Conservation (phyloP, 768 basidiomycete species). For the Xerocomellus amylosporus region DNA sequence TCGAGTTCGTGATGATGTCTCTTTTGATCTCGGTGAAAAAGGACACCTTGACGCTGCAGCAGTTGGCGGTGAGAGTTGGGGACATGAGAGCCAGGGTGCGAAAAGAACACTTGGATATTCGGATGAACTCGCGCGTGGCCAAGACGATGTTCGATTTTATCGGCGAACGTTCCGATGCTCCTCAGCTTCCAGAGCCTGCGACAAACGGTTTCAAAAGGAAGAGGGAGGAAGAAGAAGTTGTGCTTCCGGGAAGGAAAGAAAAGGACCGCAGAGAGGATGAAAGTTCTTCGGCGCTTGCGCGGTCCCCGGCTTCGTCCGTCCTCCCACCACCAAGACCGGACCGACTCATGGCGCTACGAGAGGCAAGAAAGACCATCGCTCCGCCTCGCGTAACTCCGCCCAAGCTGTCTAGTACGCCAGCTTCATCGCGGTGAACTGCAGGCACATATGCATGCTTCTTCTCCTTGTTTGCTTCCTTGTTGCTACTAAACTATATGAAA, state of each 20-base stretch:
- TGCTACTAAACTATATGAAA: no score
- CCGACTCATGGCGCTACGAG: constrained; percentile 10
- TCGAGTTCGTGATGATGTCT: constrained; percentile 62
- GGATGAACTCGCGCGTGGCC: constrained; percentile 58
- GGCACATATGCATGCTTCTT: no score
- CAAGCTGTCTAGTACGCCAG: constrained; percentile 1
- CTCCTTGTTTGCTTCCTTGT: no score
- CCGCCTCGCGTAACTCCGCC: constrained; percentile 12
- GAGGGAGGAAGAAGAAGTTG: constrained; percentile 21
- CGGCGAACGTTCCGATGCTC: constrained; percentile 15
- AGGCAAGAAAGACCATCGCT: constrained; percentile 19
- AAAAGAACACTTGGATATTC: constrained; percentile 55
- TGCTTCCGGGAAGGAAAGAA: constrained; percentile 1
- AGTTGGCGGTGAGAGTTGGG: constrained; percentile 45
- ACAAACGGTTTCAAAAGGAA: constrained; percentile 20
- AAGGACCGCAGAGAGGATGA: constrained; percentile 18
- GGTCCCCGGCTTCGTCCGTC: neutral
- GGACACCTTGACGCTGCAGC: constrained; percentile 34
- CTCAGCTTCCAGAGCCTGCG: neutral
- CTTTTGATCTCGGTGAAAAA: constrained; percentile 54
- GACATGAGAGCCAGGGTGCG: constrained; percentile 58
- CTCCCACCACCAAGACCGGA: constrained; percentile 22
- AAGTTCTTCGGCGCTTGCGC: neutral
- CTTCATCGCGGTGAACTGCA: no score
- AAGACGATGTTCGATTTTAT: constrained; percentile 57